Conservation (phyloP, 768 basidiomycete genomes). For the Termitomyces sp. region DNA sequence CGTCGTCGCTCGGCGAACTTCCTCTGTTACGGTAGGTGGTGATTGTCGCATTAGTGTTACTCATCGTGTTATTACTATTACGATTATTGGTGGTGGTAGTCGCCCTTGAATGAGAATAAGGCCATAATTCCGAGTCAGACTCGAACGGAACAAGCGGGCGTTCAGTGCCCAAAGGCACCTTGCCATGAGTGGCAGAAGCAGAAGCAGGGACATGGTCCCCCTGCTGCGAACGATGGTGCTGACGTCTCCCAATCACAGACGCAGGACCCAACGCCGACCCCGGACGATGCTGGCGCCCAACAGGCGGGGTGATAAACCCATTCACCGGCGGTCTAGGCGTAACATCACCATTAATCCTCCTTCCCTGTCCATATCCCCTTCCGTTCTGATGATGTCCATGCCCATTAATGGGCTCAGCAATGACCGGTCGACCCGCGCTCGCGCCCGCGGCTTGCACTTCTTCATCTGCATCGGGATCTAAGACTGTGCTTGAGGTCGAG, state of each 20-base stretch:
- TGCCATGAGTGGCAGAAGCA: not conserved
- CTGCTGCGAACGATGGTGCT: not conserved
- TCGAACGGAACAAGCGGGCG: slow-evolving; percentile 58
- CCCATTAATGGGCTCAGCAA: slow-evolving; percentile 19
- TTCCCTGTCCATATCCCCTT: slow-evolving; percentile 20
- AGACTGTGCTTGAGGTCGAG: slow-evolving; percentile 39
- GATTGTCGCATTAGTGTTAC: slow-evolving; percentile 18
- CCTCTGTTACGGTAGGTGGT: not conserved
- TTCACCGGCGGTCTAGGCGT: slow-evolving; percentile 54
- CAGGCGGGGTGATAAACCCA: slow-evolving; percentile 17
- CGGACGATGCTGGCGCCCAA: slow-evolving; percentile 8
- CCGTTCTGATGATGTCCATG: slow-evolving; percentile 8
- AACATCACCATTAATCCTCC: slow-evolving; percentile 47
- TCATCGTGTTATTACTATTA: slow-evolving; percentile 28
- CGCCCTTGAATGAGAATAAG: slow-evolving; percentile 35
- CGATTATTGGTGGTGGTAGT: slow-evolving; percentile 33
- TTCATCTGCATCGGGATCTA: slow-evolving; percentile 32
- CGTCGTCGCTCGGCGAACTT: slow-evolving; percentile 30
- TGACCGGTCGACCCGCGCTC: slow-evolving; percentile 30
- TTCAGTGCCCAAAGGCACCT: slow-evolving; percentile 16
- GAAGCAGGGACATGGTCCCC: not conserved
- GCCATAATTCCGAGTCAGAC: slow-evolving; percentile 68
- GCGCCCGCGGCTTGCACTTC: slow-evolving; percentile 27
- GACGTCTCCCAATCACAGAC: not conserved
- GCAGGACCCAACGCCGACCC: not conserved